Evolutionary conservation across 2,329 filamentous ascomycete genomes (phyloP), one percentile per base, ranked within the genome.

Genomic region (Beauveria sp.): DNA sequence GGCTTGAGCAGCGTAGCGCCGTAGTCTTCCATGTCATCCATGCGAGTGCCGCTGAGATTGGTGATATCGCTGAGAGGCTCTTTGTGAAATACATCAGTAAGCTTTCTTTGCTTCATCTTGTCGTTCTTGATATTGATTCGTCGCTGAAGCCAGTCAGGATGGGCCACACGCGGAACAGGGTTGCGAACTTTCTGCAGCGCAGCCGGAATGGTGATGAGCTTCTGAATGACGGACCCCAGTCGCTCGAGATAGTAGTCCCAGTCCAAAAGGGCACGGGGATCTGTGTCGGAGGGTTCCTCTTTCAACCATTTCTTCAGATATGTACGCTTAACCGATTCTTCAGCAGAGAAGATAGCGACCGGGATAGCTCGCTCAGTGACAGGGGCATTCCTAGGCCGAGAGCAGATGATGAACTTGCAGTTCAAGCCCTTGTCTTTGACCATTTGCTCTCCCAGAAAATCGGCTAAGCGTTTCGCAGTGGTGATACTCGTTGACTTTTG

Each of bases 401-500:
- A 84, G 57, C 93, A 96, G 70, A 99, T 97, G 73, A 99, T 97
- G 75, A 98, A 99, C 76, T 98, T 98, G 87, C 95, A 99, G 78
- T 99, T 99, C 68, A 99, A 75, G 3, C 95, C 95, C 75, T 98
- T 99, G 76, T 99, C 96, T 72, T 99, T 99, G 69, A 97, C 88
- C 96, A 99, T 99, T 71, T 96, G 92, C 72, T 97, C 93, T 42
- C 95, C 95, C 65, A 99, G 73, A 72, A 99, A 99, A 70, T 99
- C 95, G 42, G 95, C 95, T 48, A 99, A 77, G 65, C 95, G 91
- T 69, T 89, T 95, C 12, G 95, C 95, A 0, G 95, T 99, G 2
- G 95, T 99, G 73, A 99, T 99, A n/a, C 95, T 96, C 1, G 95
- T 99, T 0, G 93, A 98, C 73, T 99, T 99, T 69, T 99, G 96